Conservation (phyloP, 2,329 filamentous ascomycete species). For the Emergomyces orientalis region DNA sequence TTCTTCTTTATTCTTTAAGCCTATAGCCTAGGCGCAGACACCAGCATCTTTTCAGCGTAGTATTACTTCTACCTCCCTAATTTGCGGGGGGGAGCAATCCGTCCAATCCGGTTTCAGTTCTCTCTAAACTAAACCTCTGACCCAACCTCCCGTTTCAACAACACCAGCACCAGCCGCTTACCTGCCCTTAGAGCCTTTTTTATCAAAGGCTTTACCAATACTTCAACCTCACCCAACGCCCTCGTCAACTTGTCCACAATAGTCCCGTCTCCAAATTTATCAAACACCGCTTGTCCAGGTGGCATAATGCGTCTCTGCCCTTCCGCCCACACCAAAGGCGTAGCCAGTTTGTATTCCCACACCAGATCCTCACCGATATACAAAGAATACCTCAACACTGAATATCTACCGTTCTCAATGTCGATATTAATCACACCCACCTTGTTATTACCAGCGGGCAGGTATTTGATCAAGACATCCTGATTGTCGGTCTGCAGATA, state of each 20-base stretch:
- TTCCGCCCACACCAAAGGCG: conserved; percentile 23
- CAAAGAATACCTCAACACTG: conserved; percentile 67
- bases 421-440: conserved; percentile 77
- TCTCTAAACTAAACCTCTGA: background rate
- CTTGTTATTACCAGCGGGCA: conserved; percentile 76
- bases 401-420: conserved; percentile 47
- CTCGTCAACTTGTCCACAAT: background rate
- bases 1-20: background rate
- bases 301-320: conserved; percentile 16
- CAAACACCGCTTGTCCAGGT: conserved; percentile 27
- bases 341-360: conserved; percentile 51
- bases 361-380: conserved; percentile 71
- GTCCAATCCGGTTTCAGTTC: no score
- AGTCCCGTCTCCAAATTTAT: conserved; percentile 15
- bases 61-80: no score
- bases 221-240: background rate
- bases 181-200: conserved; percentile 17
- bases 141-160: conserved; percentile 5
- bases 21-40: background rate
- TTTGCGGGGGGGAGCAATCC: no score
- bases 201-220: conserved; percentile 4
- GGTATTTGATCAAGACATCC: conserved; percentile 76
- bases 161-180: background rate
- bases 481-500: conserved; percentile 73
- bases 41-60: background rate